Base-by-base conservation (phyloP, 495 filamentous ascomycete species). In the Recurvomyces mirabilis region DNA sequence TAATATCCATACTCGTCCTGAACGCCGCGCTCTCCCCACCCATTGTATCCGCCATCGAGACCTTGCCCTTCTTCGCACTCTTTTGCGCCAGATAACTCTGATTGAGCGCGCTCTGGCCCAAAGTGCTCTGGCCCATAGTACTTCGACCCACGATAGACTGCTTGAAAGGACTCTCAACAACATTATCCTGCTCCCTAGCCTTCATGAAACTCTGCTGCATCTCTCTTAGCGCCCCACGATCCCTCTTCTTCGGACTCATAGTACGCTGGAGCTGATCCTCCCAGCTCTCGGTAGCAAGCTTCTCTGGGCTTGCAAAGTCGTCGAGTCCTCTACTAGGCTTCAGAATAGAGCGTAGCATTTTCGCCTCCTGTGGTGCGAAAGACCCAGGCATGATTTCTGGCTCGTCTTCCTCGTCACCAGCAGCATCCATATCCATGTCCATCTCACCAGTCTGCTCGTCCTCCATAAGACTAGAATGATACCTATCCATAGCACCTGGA, bases 181-280 rank as follows among this genome's bases (percentile, higher is more conserved):
- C 32, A 17, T 45, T 44, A 13, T 59, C 49, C 5, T 43, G 51
- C 22, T 64, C 60, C 28, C 61, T 55, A 37, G 70, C 64, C 30
- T 63, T 61, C 18, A 77, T 68, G n/a, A 73, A 64, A 46, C 66
- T 64, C 6, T 62, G 72, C 56, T 81, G 78, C 43, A 65, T 74
- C 46, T 78, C 71, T 30, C 72, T 70, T 28, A 82, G 57, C 12
- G 71, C 74, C 41, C 73, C 69, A 52, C 87, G 82, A 68, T 93
- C 79, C 57, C 85, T 77, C 64, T 93, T 88, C 54, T 79, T 75
- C 18, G 91, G 91, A 58, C 84, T 93, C 51, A 95, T 82, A 1
- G 91, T 95, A 40, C 80, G 83, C 62, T 85, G 84, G 47, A 98
- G 68, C 58, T 93, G 87, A 54, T 89, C 79, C 30, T 85, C 79